These are phyloP conservation scores for Cutaneotrichosporon sp. DNA, from an alignment of 1,284 basidiomycete species.

Conservation along the genomic window DNA sequence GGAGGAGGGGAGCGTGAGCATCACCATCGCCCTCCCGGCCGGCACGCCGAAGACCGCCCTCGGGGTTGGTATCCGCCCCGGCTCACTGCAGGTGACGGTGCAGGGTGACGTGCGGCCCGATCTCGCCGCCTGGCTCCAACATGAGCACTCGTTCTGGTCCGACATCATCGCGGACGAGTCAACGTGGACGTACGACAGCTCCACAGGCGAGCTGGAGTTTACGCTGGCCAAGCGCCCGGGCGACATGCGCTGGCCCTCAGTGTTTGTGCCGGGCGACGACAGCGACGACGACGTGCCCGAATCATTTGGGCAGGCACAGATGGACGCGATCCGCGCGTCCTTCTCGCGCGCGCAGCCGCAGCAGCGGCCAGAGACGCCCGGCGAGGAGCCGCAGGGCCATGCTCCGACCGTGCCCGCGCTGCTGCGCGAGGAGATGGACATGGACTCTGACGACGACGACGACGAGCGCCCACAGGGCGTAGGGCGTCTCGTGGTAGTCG, in stretches of 20 bases:
- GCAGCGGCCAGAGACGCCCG: neutral
- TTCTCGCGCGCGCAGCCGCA: conserved; percentile 22
- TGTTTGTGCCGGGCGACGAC: conserved; percentile 60
- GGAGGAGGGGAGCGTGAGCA: conserved; percentile 73
- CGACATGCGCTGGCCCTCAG: conserved; percentile 76
- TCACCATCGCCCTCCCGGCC: conserved; percentile 77
- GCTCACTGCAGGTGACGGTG: conserved; percentile 49
- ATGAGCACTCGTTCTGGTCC: conserved; percentile 70
- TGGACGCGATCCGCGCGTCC: conserved; percentile 71
- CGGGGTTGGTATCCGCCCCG: conserved; percentile 65
- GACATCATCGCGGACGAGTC: conserved; percentile 68
- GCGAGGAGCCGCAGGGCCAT: conserved; percentile 28
- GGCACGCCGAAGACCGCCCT: conserved; percentile 66
- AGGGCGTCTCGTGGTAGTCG: conserved; percentile 40
- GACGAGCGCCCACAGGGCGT: conserved; percentile 54
- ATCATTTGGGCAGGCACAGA: conserved; percentile 80
- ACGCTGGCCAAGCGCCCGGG: conserved; percentile 77
- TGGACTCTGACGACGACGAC: conserved; percentile 50
- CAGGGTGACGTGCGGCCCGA: conserved; percentile 43
- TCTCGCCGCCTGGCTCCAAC: conserved; percentile 60
- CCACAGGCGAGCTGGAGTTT: conserved; percentile 71
- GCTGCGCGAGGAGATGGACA: conserved; percentile 53
- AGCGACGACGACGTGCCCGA: conserved; percentile 70
- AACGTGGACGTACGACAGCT: conserved; percentile 82
- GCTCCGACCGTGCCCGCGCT: conserved; percentile 48